Evolutionary conservation across 164 flowering plant species (phyloP).

Genomic region (Annona cherimola): DNA sequence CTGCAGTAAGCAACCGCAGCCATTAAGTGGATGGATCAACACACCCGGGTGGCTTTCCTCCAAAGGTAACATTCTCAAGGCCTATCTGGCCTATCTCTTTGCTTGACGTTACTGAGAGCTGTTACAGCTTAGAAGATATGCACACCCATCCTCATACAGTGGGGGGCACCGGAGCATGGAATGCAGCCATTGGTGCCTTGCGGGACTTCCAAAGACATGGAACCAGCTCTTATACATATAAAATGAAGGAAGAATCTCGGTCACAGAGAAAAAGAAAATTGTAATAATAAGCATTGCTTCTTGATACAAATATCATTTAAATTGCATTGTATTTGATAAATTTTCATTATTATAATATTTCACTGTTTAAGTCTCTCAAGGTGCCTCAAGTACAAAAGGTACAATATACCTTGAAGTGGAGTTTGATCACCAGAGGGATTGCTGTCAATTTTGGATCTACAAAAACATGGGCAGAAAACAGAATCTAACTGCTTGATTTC

Average conservation of each 20-base stretch:
- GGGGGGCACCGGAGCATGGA: conserved; percentile 41
- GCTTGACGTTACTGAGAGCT: conserved; percentile 69
- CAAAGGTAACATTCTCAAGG: conserved; percentile 38
- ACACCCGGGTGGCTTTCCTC: conserved; percentile 50
- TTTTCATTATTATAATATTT: background rate
- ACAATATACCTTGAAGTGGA: too few species aligned
- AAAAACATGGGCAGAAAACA: background rate
- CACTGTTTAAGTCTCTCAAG: too few species aligned
- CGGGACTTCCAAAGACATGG: conserved; percentile 88
- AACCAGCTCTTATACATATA: conserved; percentile 75
- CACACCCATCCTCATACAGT: conserved; percentile 60
- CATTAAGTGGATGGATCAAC: conserved; percentile 57
- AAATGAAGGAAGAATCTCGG: background rate
- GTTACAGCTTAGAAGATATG: conserved; percentile 78
- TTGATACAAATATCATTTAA: background rate
- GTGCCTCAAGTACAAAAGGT: too few species aligned
- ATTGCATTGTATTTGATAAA: background rate
- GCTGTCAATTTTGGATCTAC: background rate
- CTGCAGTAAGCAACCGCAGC: conserved; percentile 53
- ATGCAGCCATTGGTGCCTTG: conserved; percentile 92
- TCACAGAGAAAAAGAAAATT: background rate
- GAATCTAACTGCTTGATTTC: background rate
- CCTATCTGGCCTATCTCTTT: conserved; percentile 56
- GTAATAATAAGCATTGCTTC: background rate
- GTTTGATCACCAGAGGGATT: too few species aligned